Percentiles rank a stretch among this genome's conserved stretches.
Conservation (phyloP, 208 protist species). For the Entamoeba invadens region DNA sequence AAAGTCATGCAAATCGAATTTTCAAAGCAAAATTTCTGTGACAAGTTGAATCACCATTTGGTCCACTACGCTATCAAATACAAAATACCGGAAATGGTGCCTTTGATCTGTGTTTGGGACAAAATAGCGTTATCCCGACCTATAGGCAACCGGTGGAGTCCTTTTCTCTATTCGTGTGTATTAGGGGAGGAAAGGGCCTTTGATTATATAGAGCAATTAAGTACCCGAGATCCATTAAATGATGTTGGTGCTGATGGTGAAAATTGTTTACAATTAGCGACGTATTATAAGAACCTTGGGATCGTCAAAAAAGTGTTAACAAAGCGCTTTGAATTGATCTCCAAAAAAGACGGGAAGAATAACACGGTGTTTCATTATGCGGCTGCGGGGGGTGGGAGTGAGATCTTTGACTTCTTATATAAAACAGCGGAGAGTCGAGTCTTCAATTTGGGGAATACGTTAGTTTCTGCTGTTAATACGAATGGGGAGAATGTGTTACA, state of each 20-base stretch:
- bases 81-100: not conserved
- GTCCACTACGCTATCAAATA: not conserved
- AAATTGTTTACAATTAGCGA: not conserved
- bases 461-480: not conserved
- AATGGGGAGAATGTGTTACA: not conserved
- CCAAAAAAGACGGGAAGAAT: not conserved
- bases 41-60: not conserved
- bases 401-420: not conserved
- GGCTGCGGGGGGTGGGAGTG: not conserved
- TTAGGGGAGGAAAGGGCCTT: too few species aligned
- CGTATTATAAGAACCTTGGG: not conserved
- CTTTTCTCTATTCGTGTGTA: not conserved
- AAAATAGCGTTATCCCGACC: not conserved
- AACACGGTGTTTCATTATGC: not conserved
- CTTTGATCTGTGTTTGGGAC: not conserved
- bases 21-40: not conserved
- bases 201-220: not conserved
- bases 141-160: not conserved
- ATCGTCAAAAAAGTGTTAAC: not conserved
- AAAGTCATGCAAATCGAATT: not conserved
- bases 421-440: not conserved
- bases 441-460: not conserved
- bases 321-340: not conserved
- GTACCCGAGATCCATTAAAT: not conserved
- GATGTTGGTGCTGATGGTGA: not conserved